Base-by-base conservation (phyloP, 2,329 filamentous ascomycete genomes). In the Apiospora arundinis region DNA sequence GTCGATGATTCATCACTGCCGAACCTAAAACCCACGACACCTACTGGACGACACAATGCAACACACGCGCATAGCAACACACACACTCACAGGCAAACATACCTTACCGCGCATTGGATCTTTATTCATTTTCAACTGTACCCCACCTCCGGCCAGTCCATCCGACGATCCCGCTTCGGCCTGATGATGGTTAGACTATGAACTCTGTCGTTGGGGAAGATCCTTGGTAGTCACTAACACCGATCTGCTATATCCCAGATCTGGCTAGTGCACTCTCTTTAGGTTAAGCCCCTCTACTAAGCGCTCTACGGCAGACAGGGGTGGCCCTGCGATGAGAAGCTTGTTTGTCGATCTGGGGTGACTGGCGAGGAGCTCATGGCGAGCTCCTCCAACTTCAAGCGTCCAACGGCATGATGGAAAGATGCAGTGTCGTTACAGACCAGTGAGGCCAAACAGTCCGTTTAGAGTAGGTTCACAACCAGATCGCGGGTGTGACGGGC, bases 1-100 rank as follows among this genome's bases (percentile, higher is more conserved):
- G 40, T 45, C 49, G 68, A 66, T 71, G 70, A 71, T 66, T 71
- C 70, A 71, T 71, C 46, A 69, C 25, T 45, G 23, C 67, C 45
- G 46, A 70, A 63, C 32, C 63, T 56, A 42, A 40, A 70, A n/a
- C 32, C 6, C 28, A 40, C 32, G 56, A 63, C 56, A 40, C 56
- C 32, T 37, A 63, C 52, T 60, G 52, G 52, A 4, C 2, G 28
- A 37, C 52, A n/a, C 28, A 25, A 60, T 37, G 16, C 52, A n/a
- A 37, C n/a, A 7, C 28, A 60, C 28, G 21, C 52, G 52, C 52
- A 60, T 32, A 8, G 28, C 52, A 37, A 37, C 18, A 32, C 49
- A 56, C 49, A 21, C 14, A 16, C 14, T 25, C 46, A 14, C 32
- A 32, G 3, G 32, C 32, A 32, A 32, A 32, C 32, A 32, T 32